Conservation (phyloP, 305 asterid genomes). For the Salvia sclarea region DNA sequence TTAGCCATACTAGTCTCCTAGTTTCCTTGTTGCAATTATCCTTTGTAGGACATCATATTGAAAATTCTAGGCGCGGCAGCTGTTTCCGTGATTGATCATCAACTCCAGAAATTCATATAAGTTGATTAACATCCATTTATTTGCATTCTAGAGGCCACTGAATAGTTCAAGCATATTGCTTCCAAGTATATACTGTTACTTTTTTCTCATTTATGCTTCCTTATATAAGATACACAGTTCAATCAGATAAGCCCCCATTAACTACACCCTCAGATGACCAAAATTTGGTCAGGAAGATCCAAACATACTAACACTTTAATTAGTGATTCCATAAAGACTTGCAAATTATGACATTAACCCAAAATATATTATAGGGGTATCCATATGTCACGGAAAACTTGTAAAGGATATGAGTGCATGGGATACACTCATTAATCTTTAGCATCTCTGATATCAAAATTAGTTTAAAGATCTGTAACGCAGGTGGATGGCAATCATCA, state of each 20-base stretch:
- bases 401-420: conserved; percentile 17
- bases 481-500: conserved; percentile 8
- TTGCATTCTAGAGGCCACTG: conserved; percentile 9
- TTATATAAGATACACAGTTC: neutral
- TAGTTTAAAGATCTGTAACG: neutral
- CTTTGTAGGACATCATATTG: neutral
- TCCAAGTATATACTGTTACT: neutral
- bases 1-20: neutral
- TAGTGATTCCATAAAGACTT: conserved; percentile 1
- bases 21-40: conserved; percentile 19
- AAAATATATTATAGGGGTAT: neutral
- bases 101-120: conserved; percentile 17
- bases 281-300: neutral
- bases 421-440: conserved; percentile 19
- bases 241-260: conserved; percentile 10
- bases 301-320: neutral
- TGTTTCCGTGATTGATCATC: conserved; percentile 16
- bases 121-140: neutral
- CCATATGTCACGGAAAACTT: neutral
- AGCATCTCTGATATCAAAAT: conserved; percentile 20
- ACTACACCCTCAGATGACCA: conserved; percentile 19
- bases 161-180: conserved; percentile 16
- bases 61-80: neutral
- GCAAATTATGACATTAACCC: neutral
- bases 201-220: conserved; percentile 8